A percentile compares a stretch with the other conserved stretches of the same genome.
These are phyloP conservation scores for Candida xiaguanensis DNA, from an alignment of 805 yeast genomes.

Conservation along the genomic window DNA sequence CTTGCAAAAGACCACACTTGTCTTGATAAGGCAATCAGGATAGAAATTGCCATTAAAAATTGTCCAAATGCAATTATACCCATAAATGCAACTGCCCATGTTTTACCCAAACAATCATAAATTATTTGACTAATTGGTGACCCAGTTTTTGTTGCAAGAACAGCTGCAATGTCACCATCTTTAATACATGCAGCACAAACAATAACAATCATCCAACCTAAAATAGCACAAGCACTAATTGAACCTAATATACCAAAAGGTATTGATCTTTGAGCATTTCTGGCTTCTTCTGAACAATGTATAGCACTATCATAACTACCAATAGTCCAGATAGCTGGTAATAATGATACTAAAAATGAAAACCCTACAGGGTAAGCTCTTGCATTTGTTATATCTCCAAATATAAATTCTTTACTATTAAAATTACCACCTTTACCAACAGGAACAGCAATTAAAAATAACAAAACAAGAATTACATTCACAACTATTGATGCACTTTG, in stretches of 20 bases:
- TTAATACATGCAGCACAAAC: slow-evolving; percentile 54
- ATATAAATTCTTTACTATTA: slow-evolving; percentile 39
- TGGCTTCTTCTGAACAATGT: slow-evolving; percentile 71
- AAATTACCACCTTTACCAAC: slow-evolving; percentile 43
- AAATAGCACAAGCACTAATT: slow-evolving; percentile 50
- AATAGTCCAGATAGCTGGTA: slow-evolving; percentile 74
- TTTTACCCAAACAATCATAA: slow-evolving; percentile 57
- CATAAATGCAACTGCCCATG: slow-evolving; percentile 66
- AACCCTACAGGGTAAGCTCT: slow-evolving; percentile 36
- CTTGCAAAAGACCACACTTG: slow-evolving; percentile 76
- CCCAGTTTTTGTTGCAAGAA: slow-evolving; percentile 47
- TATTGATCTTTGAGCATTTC: slow-evolving; percentile 57
- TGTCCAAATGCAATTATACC: slow-evolving; percentile 55
- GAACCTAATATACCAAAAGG: slow-evolving; percentile 65
- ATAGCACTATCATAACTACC: slow-evolving; percentile 71
- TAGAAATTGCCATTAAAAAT: slow-evolving; percentile 63
- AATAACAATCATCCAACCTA: slow-evolving; percentile 57
- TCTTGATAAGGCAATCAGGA: slow-evolving; percentile 61
- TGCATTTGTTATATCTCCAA: slow-evolving; percentile 47
- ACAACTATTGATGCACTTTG: slow-evolving; percentile 55
- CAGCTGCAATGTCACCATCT: slow-evolving; percentile 37
- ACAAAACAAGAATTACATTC: slow-evolving; percentile 47
- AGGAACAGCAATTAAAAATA: slow-evolving; percentile 60
- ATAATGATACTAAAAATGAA: slow-evolving; percentile 51
- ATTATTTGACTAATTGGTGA: slow-evolving; percentile 65